Percentiles rank a stretch among this genome's conserved stretches.
phyloP scores from a whole-genome alignment of 306 rosid species.

The Sicyos edulis region DNA sequence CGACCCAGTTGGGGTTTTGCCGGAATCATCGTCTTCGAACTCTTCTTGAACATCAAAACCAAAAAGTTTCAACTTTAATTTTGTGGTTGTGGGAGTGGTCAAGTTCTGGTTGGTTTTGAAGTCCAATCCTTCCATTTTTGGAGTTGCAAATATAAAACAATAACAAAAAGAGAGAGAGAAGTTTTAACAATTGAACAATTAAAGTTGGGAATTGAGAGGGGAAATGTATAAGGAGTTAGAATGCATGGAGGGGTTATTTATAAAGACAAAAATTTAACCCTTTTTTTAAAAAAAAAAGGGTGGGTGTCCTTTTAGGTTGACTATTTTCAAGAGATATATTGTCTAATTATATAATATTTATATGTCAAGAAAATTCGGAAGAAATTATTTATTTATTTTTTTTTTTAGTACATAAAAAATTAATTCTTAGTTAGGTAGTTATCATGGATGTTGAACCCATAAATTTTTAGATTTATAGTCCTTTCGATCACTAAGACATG shows the following conservation, averaged over 20 bases:
- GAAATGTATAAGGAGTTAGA: neutral
- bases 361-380: too few relatives aligned
- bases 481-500: too few relatives aligned
- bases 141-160: neutral
- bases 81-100: slow-evolving; percentile 24
- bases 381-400: too few relatives aligned
- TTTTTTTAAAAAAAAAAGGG: too few relatives aligned
- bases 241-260: slow-evolving; percentile 6
- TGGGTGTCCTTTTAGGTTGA: too few relatives aligned
- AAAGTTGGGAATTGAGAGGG: neutral
- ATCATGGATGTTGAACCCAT: too few relatives aligned
- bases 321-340: too few relatives aligned
- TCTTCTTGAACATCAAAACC: slow-evolving; percentile 78
- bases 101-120: slow-evolving; percentile 29
- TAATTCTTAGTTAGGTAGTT: too few relatives aligned
- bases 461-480: too few relatives aligned
- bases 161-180: neutral
- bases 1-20: slow-evolving; percentile 60
- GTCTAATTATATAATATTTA: too few relatives aligned
- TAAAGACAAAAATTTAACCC: neutral
- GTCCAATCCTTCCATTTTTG: slow-evolving; percentile 1
- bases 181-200: too few relatives aligned
- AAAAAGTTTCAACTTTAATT: slow-evolving; percentile 59
- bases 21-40: slow-evolving; percentile 45
- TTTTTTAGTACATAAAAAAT: too few relatives aligned